These are phyloP conservation scores for Stephania cephalantha DNA, from an alignment of 164 flowering plant genomes.

Conservation along the genomic window DNA sequence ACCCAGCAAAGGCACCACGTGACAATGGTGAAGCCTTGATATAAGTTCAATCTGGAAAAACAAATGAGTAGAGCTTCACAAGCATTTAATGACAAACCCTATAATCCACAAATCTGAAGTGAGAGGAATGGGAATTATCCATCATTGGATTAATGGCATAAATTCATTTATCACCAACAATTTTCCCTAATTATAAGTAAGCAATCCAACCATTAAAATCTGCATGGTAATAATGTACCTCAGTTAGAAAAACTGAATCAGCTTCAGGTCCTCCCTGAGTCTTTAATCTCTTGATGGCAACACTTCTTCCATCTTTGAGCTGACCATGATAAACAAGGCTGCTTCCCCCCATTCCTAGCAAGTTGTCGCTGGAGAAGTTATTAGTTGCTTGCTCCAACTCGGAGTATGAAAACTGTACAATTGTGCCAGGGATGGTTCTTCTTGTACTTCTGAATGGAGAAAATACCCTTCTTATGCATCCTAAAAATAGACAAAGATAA, in stretches of 20 bases:
- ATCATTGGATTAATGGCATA: not conserved
- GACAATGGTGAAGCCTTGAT: slow-evolving; percentile 87
- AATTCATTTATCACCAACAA: not conserved
- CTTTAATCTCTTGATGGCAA: slow-evolving; percentile 78
- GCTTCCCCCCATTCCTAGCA: slow-evolving; percentile 87
- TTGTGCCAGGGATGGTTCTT: slow-evolving; percentile 43
- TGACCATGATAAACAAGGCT: slow-evolving; percentile 80
- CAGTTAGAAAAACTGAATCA: slow-evolving; percentile 54
- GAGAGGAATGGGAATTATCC: not conserved
- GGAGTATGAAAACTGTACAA: slow-evolving; percentile 55
- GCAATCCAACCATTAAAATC: not conserved
- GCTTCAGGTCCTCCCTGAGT: slow-evolving; percentile 57
- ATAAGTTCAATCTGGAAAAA: slow-evolving; percentile 65
- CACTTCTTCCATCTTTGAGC: slow-evolving; percentile 67
- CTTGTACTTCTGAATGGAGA: slow-evolving; percentile 38
- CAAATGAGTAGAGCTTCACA: slow-evolving; percentile 1
- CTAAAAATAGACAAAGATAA: slow-evolving; percentile 21
- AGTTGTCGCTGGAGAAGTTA: slow-evolving; percentile 59
- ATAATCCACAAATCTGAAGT: not conserved
- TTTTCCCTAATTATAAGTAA: not conserved
- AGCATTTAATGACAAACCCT: not conserved
- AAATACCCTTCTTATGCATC: slow-evolving; percentile 48
- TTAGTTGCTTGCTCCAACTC: slow-evolving; percentile 79
- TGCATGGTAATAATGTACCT: slow-evolving; percentile 37
- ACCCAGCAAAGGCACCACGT: slow-evolving; percentile 89